Conservation (phyloP, 1,284 basidiomycete genomes). For the Heterobasidion occidentale region DNA sequence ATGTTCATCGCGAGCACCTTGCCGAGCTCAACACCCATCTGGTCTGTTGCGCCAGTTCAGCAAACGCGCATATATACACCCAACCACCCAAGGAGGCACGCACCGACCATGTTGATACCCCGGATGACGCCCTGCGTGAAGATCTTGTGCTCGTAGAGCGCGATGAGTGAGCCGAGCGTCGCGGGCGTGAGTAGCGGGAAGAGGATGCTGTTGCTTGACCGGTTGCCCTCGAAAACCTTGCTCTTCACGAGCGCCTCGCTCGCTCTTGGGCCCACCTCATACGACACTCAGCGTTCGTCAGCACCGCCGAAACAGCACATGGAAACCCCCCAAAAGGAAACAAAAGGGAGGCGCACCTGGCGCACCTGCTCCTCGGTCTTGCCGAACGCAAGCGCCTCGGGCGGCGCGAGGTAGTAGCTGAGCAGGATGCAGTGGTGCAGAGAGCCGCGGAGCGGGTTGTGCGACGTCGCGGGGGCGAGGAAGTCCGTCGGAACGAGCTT, state of each 20-base stretch:
- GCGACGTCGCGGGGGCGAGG: no score
- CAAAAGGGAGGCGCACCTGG: slow-evolving; percentile 17
- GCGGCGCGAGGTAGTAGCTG: slow-evolving; percentile 97
- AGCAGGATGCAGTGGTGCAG: slow-evolving; percentile 97
- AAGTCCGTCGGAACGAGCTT: no score
- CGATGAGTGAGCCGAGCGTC: slow-evolving; percentile 81
- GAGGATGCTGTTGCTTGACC: slow-evolving; percentile 94
- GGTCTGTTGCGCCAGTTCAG: slow-evolving; percentile 43
- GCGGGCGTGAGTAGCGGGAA: slow-evolving; percentile 91
- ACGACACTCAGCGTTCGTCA: slow-evolving; percentile 4
- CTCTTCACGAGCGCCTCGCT: slow-evolving; percentile 88
- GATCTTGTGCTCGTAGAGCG: slow-evolving; percentile 98
- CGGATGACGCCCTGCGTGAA: slow-evolving; percentile 96
- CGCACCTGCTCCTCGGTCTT: slow-evolving; percentile 89
- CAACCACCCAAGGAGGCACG: slow-evolving; percentile 12
- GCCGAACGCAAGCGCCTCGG: slow-evolving; percentile 95
- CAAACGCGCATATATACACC: no score
- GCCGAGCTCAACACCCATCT: slow-evolving; percentile 96
- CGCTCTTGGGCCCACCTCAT: slow-evolving; percentile 74
- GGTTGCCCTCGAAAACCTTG: slow-evolving; percentile 97
- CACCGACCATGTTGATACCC: slow-evolving; percentile 97
- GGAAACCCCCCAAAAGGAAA: neutral
- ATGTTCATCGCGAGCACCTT: slow-evolving; percentile 97
- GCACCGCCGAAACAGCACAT: neutral
- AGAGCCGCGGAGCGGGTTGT: slow-evolving; percentile 63